Base-by-base conservation (phyloP, 495 filamentous ascomycete species). In the Neurospora africana region DNA sequence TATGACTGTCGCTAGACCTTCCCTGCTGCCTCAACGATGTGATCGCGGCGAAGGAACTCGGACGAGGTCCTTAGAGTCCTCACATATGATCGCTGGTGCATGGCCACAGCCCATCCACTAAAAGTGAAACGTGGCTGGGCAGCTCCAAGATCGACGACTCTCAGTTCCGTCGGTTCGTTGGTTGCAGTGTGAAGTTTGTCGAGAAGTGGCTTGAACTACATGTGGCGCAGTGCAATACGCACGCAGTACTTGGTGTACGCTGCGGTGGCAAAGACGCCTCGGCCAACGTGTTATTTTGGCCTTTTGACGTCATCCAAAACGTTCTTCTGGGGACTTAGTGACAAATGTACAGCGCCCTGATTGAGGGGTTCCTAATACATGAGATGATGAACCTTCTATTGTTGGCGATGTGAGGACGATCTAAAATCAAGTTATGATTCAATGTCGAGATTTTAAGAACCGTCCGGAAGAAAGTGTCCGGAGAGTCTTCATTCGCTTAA, bases 21-120 rank as follows among this genome's bases (percentile, higher is more conserved):
- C 71, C 68, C 44, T 19, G 17, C 68, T 69, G 70, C 33, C 78
- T 85, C 5, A 79, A 78, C 23, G 83, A 47, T 58, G 47, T 30
- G 47, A 30, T 58, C 2, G 47, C 21, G 23, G 23, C 47, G 23
- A 58, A 58, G 23, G 47, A 58, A 15, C 11, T 58, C 47, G 47
- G 47, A 23, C 23, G 47, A 58, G 47, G 47, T 30, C 23, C 23
- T 36, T 33, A 33, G 4, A 33, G n/a, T n/a, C n/a, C n/a, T 58
- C 5, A 17, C n/a, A 23, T 23, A 58, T 58, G 47, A 58, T 30
- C 47, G 47, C 47, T 58, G 13, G 47, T 58, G 47, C 13, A 30
- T 58, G 30, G 47, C 47, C 47, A 58, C 47, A 30, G 23, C 47
- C 30, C 11, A 58, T 30, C 23, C 23, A 13, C 13, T 15, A 13